Base-by-base conservation (phyloP, 257 asterid species). In the Cinchona pubescens region DNA sequence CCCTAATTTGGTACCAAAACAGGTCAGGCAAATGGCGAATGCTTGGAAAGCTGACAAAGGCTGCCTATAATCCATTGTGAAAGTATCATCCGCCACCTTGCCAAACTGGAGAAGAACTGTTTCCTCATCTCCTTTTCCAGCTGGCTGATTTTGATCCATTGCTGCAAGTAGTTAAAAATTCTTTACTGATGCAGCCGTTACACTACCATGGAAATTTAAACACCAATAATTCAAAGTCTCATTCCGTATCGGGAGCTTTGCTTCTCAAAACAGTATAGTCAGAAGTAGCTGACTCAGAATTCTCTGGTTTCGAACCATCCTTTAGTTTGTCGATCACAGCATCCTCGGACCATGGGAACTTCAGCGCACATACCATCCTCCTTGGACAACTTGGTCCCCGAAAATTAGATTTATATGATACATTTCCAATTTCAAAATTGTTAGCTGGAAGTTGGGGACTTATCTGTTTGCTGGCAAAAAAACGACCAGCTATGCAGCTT, bases 31-130 rank as follows among this genome's bases (percentile, higher is more conserved):
- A 80, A 94, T 90, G 2, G 98, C 97, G 23, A 94, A 94, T 0
- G 98, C 97, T 79, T 94, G 97, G 78, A 94, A 94, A 45, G 97
- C 96, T 0, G 97, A 94, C 29, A 94, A 86, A n/a, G 98, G 98
- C 83, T 84, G 90, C 78, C 94, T 77, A 72, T 81, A 94, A 79
- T 94, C 97, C 97, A 94, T 90, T 0, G 97, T 90, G 77, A 94
- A 94, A 59, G 86, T 86, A 58, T 92, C 97, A 19, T 86, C 95
- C 11, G 86, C 97, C 4, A 92, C 95, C 82, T 92, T 92, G 58
- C 98, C 96, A 76, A 92, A 94, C 83, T 94, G 98, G 23, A 94
- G 94, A 61, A 94, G 77, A 74, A 94, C 98, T 3, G 87, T 94
- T 49, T 90, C 98, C 67, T 88, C 97, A 2, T 90, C 94, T 0